Conservation (phyloP, 306 rosid genomes). For the Quercus cerris region DNA sequence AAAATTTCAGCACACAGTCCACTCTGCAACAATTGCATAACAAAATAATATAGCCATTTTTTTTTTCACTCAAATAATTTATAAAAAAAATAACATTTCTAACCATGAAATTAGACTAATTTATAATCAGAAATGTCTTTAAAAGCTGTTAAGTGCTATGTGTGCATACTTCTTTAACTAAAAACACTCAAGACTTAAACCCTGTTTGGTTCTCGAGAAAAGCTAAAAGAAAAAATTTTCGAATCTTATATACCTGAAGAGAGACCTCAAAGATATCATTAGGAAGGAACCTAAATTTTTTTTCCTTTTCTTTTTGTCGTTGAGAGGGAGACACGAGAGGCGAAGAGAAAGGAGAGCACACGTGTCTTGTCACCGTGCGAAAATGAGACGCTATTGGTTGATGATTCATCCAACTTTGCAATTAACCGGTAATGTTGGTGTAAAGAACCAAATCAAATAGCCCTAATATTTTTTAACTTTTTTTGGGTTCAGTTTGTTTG, state of each 20-base stretch:
- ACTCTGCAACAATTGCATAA: slow-evolving; percentile 35
- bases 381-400: not conserved
- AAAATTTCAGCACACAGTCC: slow-evolving; percentile 47
- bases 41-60: not conserved
- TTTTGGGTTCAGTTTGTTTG: too few species aligned
- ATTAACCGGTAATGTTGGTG: too few species aligned
- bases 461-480: too few species aligned
- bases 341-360: not conserved
- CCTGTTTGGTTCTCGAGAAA: not conserved
- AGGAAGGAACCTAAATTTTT: not conserved
- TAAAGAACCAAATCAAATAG: too few species aligned
- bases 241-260: slow-evolving; percentile 31
- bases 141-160: too few species aligned
- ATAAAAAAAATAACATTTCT: not conserved
- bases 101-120: too few species aligned
- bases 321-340: not conserved
- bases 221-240: not conserved
- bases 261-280: slow-evolving; percentile 36
- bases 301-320: not conserved
- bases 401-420: too few species aligned
- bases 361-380: slow-evolving; percentile 11
- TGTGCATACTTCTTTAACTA: too few species aligned
- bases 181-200: too few species aligned
- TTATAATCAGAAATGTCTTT: not conserved
- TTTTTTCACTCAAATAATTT: not conserved